These are phyloP conservation scores for Eimeria necatrix DNA, from an alignment of 169 alveolate species.

Conservation along the genomic window DNA sequence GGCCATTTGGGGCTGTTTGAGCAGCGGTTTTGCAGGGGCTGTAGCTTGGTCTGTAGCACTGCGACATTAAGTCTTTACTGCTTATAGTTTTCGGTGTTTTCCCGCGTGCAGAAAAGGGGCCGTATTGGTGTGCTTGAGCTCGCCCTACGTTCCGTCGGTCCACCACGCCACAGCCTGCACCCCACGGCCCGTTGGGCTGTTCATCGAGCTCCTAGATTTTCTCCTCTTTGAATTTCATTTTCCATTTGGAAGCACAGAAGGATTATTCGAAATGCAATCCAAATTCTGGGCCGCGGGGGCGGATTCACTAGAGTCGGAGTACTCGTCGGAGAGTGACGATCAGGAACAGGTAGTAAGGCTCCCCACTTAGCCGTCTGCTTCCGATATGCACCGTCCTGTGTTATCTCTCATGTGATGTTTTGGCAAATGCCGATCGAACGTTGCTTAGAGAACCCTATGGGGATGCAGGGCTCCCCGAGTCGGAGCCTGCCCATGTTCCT, in stretches of 20 bases:
- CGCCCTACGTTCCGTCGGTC: background rate
- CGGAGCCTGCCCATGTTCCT: too few species aligned
- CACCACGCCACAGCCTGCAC: conserved; percentile 10
- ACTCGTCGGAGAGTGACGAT: conserved; percentile 59
- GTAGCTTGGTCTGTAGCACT: background rate
- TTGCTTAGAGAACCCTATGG: too few species aligned
- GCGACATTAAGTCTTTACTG: background rate
- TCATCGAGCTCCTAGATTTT: background rate
- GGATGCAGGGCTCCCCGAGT: too few species aligned
- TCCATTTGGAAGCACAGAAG: background rate
- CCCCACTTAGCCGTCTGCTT: conserved; percentile 12
- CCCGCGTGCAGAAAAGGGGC: background rate
- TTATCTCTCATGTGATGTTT: background rate
- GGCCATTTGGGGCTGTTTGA: conserved; percentile 1
- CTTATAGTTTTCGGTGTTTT: background rate
- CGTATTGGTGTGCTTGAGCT: background rate
- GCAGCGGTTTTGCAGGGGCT: background rate
- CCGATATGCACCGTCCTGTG: background rate
- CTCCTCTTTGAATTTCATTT: background rate
- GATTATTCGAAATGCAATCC: conserved; percentile 69
- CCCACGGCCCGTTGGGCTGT: conserved; percentile 25
- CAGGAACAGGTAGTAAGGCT: conserved; percentile 57
- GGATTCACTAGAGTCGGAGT: conserved; percentile 77
- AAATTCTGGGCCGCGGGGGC: conserved; percentile 83
- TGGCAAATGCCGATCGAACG: background rate